Evolutionary conservation across 1,284 basidiomycete species (phyloP).

Genomic region (Malassezia nana): DNA sequence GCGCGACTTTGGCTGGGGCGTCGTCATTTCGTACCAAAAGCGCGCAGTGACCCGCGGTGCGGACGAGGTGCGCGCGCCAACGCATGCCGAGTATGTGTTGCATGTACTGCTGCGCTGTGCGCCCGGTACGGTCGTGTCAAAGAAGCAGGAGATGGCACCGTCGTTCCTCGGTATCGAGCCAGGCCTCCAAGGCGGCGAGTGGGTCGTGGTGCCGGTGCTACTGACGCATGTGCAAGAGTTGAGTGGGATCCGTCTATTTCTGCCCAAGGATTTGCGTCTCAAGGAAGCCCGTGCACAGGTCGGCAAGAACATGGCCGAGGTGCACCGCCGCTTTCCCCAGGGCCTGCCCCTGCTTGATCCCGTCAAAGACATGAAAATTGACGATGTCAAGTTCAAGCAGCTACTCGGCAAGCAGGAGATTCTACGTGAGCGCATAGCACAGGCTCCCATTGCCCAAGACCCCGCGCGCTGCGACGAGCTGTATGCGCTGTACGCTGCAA

Average conservation of each 20-base stretch:
- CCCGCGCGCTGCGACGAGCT: slow-evolving; percentile 62
- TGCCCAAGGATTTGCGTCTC: slow-evolving; percentile 79
- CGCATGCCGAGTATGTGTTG: slow-evolving; percentile 78
- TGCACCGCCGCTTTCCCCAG: slow-evolving; percentile 73
- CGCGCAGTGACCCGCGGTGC: slow-evolving; percentile 53
- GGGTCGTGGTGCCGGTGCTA: slow-evolving; percentile 78
- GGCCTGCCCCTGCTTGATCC: slow-evolving; percentile 83
- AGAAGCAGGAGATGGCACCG: slow-evolving; percentile 16
- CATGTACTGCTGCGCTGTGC: slow-evolving; percentile 84
- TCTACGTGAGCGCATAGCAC: slow-evolving; percentile 24
- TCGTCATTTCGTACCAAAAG: slow-evolving; percentile 84
- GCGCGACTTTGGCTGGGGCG: slow-evolving; percentile 91
- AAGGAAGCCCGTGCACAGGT: slow-evolving; percentile 67
- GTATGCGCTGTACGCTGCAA: slow-evolving; percentile 69
- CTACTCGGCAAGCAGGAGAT: slow-evolving; percentile 51
- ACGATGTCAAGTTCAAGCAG: slow-evolving; percentile 80
- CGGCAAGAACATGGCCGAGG: slow-evolving; percentile 81
- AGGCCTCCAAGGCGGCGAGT: slow-evolving; percentile 50
- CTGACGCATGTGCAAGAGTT: slow-evolving; percentile 77
- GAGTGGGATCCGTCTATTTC: slow-evolving; percentile 72
- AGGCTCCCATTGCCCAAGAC: slow-evolving; percentile 50
- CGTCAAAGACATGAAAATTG: slow-evolving; percentile 88
- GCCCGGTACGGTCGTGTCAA: slow-evolving; percentile 56
- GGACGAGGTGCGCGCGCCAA: slow-evolving; percentile 55
- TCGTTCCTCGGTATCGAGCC: slow-evolving; percentile 26